Percentiles rank a stretch among this genome's conserved stretches.
These are phyloP conservation scores for Azolla pinnata DNA, from an alignment of 75 land plant species.

Conservation along the genomic window DNA sequence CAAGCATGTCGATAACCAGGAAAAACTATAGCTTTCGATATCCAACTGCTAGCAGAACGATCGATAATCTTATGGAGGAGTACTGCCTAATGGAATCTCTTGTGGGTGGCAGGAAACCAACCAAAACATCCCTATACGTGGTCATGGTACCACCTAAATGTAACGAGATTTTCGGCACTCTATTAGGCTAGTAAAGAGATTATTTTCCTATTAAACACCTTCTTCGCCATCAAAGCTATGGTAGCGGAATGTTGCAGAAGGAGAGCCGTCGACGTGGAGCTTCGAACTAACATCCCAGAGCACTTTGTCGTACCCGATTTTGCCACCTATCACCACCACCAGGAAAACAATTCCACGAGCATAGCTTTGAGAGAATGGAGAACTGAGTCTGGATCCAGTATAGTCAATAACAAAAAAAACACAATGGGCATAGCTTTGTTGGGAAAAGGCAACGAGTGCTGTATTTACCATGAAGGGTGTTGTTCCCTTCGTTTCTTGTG, in stretches of 20 bases:
- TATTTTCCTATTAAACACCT: slow-evolving; percentile 36
- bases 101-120: too few relatives aligned
- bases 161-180: not conserved
- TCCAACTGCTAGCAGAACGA: too few relatives aligned
- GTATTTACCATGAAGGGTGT: slow-evolving; percentile 56
- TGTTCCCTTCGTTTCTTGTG: slow-evolving; percentile 43
- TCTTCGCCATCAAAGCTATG: slow-evolving; percentile 72
- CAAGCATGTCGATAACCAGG: too few relatives aligned
- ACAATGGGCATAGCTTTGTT: not conserved
- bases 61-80: too few relatives aligned
- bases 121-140: too few relatives aligned
- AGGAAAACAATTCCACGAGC: too few relatives aligned
- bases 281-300: slow-evolving; percentile 49
- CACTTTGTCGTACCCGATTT: slow-evolving; percentile 47
- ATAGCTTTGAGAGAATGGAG: too few relatives aligned
- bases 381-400: too few relatives aligned
- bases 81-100: too few relatives aligned
- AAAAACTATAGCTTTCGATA: too few relatives aligned
- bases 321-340: slow-evolving; percentile 57
- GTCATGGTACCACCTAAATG: not conserved
- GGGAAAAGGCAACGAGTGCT: slow-evolving; percentile 5
- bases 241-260: slow-evolving; percentile 43
- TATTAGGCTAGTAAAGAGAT: slow-evolving; percentile 1
- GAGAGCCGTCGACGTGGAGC: too few relatives aligned
- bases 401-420: too few relatives aligned